A percentile compares a stretch with the other conserved stretches of the same genome.
phyloP scores from a whole-genome alignment of 805 yeast genomes.

The Wickerhamomyces bovis region DNA sequence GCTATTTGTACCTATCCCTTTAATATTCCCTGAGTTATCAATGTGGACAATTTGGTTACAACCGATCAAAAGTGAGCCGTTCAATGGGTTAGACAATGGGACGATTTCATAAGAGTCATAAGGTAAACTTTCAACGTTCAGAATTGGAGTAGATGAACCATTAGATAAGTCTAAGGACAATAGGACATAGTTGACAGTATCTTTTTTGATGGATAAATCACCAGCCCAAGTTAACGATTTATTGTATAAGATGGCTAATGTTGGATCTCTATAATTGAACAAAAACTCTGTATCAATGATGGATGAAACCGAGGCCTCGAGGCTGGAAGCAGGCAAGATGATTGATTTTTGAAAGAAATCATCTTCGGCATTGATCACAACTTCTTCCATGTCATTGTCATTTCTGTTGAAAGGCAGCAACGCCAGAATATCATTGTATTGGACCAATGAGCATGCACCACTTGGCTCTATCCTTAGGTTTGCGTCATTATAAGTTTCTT shows the following conservation, averaged over 20 bases:
- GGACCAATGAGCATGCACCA: constrained; percentile 46
- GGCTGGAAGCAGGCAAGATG: constrained; percentile 47
- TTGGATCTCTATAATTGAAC: constrained; percentile 74
- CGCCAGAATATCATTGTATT: constrained; percentile 63
- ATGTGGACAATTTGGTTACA: constrained; percentile 72
- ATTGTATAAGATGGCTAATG: constrained; percentile 61
- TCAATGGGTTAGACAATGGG: constrained; percentile 59
- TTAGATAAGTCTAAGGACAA: constrained; percentile 58
- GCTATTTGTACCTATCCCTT: constrained; percentile 57
- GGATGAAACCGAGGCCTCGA: constrained; percentile 52
- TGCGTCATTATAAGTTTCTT: constrained; percentile 19
- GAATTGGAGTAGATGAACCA: constrained; percentile 54
- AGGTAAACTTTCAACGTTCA: constrained; percentile 61
- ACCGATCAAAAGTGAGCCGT: constrained; percentile 68
- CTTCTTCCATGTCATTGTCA: constrained; percentile 37
- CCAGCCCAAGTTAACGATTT: constrained; percentile 77
- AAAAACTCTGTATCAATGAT: constrained; percentile 70
- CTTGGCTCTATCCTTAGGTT: constrained; percentile 47
- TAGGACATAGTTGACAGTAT: constrained; percentile 55
- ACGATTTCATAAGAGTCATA: constrained; percentile 63
- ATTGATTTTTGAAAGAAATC: constrained; percentile 36
- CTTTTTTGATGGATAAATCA: constrained; percentile 50
- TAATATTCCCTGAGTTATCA: constrained; percentile 67
- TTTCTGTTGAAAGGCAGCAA: constrained; percentile 56
- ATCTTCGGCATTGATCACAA: constrained; percentile 10